phyloP scores from a whole-genome alignment of 2,329 filamentous ascomycete genomes.

The Aspergillus alliaceus region DNA sequence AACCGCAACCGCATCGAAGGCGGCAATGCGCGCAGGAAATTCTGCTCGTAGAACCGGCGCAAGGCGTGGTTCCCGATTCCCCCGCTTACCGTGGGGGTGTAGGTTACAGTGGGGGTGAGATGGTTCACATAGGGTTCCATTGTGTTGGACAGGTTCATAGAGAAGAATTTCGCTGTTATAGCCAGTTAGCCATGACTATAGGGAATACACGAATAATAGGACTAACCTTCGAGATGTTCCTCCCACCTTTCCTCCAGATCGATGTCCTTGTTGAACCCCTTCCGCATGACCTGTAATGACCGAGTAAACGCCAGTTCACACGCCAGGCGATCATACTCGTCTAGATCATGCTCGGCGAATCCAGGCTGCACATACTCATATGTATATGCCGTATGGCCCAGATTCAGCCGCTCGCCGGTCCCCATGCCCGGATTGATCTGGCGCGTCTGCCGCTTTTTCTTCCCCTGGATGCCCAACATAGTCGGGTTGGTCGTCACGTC shows the following conservation, averaged over 20 bases:
- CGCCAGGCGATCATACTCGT: conserved; percentile 65
- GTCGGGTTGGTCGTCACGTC: conserved; percentile 51
- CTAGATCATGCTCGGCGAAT: conserved; percentile 70
- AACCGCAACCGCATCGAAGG: conserved; percentile 54
- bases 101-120: conserved; percentile 30
- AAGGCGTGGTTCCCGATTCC: conserved; percentile 44
- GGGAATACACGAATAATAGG: too few species aligned
- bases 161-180: conserved; percentile 33
- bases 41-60: conserved; percentile 55
- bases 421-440: conserved; percentile 53
- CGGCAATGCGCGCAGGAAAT: conserved; percentile 55
- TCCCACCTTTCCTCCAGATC: conserved; percentile 39
- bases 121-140: conserved; percentile 33
- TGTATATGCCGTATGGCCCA: conserved; percentile 45
- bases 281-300: conserved; percentile 59
- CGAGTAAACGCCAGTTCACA: conserved; percentile 70
- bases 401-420: conserved; percentile 44
- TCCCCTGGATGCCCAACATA: conserved; percentile 54
- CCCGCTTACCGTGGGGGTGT: conserved; percentile 39
- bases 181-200: background rate
- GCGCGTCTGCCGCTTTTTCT: conserved; percentile 49
- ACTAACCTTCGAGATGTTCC: conserved; percentile 38
- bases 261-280: conserved; percentile 54
- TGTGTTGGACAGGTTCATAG: conserved; percentile 27
- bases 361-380: conserved; percentile 61